These are phyloP conservation scores for Marsdenia floribunda DNA, from an alignment of 257 asterid genomes.

Conservation along the genomic window DNA sequence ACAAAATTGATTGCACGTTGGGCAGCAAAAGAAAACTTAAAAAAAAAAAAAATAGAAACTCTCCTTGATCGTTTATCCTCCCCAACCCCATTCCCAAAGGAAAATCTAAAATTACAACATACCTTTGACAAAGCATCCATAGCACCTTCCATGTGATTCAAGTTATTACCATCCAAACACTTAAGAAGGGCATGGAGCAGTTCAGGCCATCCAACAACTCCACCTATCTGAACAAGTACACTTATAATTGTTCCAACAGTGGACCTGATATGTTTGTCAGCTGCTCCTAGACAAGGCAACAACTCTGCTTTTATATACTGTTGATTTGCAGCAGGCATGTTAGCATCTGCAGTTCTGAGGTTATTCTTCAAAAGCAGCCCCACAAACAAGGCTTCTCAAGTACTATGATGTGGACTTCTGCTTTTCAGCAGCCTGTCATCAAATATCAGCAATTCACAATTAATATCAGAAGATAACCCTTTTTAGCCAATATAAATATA, in stretches of 20 bases:
- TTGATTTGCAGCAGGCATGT: constrained; percentile 65
- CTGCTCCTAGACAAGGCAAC: constrained; percentile 84
- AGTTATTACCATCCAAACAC: constrained; percentile 85
- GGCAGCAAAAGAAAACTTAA: background rate
- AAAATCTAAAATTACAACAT: constrained; percentile 1
- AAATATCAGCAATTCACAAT: background rate
- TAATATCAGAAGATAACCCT: background rate
- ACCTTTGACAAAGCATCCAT: constrained; percentile 99
- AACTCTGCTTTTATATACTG: constrained; percentile 72
- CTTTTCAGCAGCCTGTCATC: constrained; percentile 24
- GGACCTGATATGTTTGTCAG: constrained; percentile 84
- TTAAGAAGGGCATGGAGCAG: constrained; percentile 72
- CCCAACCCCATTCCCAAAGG: background rate
- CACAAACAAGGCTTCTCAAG: constrained; percentile 24
- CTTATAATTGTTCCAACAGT: constrained; percentile 91
- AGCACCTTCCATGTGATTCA: constrained; percentile 95
- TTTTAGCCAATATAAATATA: too few species aligned
- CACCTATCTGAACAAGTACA: constrained; percentile 82
- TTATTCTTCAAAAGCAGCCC: constrained; percentile 91
- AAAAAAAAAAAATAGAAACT: background rate
- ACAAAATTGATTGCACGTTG: too few species aligned
- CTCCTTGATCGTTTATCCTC: background rate
- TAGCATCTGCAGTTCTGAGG: constrained; percentile 48
- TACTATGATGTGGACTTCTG: background rate
- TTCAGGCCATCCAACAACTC: constrained; percentile 90